These are phyloP conservation scores for Fusarium solani-melongenae DNA, from an alignment of 2,329 filamentous ascomycete genomes.

Conservation along the genomic window DNA sequence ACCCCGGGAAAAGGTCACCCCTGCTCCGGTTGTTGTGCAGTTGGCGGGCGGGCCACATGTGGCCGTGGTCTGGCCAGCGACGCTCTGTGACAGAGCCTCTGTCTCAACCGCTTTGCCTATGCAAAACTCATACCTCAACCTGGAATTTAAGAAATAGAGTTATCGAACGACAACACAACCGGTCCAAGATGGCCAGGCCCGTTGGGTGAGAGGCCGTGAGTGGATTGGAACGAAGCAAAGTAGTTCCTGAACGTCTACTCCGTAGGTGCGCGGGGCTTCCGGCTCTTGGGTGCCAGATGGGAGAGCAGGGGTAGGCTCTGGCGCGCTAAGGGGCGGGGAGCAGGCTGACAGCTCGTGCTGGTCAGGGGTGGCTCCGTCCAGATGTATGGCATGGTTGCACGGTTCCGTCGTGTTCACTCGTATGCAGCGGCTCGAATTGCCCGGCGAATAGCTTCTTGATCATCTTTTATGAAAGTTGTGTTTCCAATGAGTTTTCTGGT, in stretches of 20 bases:
- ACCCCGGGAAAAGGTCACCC: not conserved
- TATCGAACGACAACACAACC: not conserved
- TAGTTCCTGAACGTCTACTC: not conserved
- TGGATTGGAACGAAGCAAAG: not conserved
- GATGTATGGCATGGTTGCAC: not conserved
- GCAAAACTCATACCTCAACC: not conserved
- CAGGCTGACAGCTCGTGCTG: not conserved
- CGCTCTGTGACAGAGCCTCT: no score
- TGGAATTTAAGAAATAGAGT: not conserved
- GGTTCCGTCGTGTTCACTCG: not conserved
- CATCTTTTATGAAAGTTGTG: not conserved
- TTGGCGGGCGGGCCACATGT: not conserved
- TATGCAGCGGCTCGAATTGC: not conserved
- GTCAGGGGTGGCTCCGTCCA: not conserved
- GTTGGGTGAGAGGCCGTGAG: not conserved
- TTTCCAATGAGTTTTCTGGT: not conserved
- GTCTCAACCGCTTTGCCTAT: not conserved
- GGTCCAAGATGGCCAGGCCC: not conserved
- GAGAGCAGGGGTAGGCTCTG: not conserved
- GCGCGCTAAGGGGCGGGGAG: not conserved
- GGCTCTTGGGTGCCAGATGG: not conserved
- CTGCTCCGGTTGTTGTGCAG: not conserved
- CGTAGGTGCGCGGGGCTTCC: not conserved
- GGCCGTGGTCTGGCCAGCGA: not conserved
- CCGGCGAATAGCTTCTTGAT: not conserved